Conservation (phyloP, 2,329 filamentous ascomycete genomes). For the Alternaria angustiovoidea region DNA sequence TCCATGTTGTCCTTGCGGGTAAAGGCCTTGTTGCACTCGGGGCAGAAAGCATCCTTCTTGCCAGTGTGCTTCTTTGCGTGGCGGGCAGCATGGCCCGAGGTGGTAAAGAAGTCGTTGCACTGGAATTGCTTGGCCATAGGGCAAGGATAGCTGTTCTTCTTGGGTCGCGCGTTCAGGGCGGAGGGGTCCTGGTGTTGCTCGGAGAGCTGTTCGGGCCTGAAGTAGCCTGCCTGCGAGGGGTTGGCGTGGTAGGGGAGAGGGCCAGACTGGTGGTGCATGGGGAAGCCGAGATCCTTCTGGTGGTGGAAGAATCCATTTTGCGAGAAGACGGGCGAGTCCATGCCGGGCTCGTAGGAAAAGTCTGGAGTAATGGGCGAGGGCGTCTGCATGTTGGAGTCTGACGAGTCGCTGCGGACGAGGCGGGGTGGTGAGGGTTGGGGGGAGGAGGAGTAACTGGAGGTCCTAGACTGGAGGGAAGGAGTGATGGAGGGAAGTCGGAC, state of each 20-base stretch:
- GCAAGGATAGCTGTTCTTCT: conserved; percentile 77
- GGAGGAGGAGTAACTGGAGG: conserved; percentile 57
- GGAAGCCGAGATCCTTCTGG: conserved; percentile 35
- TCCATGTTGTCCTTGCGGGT: conserved; percentile 88
- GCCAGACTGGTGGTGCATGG: conserved; percentile 32
- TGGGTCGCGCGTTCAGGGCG: conserved; percentile 54
- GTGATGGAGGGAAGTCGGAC: conserved; percentile 48
- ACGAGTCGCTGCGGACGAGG: conserved; percentile 57
- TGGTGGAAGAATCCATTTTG: conserved; percentile 40
- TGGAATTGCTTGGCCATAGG: conserved; percentile 74
- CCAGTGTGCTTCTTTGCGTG: conserved; percentile 86
- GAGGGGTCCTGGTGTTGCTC: conserved; percentile 18
- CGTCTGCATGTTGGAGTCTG: conserved; percentile 55
- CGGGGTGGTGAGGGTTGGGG: conserved; percentile 57
- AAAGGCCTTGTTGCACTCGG: conserved; percentile 80
- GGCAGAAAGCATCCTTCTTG: conserved; percentile 76
- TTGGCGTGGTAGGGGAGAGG: conserved; percentile 36
- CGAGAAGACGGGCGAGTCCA: conserved; percentile 40
- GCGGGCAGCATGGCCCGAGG: conserved; percentile 83
- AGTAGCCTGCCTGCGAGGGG: conserved; percentile 32
- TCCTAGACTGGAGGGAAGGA: conserved; percentile 49
- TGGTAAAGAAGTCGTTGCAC: conserved; percentile 83
- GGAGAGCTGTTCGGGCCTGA: conserved; percentile 19
- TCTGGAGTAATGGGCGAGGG: conserved; percentile 59
- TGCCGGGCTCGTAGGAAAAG: conserved; percentile 41